Conservation (phyloP, 768 basidiomycete species). For the Psilocybe tampanensis region DNA sequence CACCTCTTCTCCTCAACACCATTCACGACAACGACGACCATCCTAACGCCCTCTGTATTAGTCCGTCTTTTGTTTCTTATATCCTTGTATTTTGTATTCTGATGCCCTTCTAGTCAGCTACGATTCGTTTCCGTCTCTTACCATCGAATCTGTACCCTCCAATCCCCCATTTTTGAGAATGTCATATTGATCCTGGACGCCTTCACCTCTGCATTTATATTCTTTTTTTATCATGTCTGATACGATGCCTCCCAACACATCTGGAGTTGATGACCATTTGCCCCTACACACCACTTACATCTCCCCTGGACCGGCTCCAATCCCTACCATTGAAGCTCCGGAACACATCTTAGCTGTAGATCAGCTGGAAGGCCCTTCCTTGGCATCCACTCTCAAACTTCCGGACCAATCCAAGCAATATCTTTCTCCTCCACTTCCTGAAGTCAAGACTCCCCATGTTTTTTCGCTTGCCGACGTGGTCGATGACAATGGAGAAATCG, state of each 20-base stretch:
- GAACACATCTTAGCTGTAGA: constrained; percentile 24
- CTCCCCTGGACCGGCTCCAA: constrained; percentile 14
- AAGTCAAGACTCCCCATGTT: constrained; percentile 41
- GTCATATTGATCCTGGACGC: constrained; percentile 26
- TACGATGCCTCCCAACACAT: constrained; percentile 18
- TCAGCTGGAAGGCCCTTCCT: constrained; percentile 21
- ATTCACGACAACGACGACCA: constrained; percentile 28
- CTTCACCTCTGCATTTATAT: constrained; percentile 11
- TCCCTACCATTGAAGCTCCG: constrained; percentile 27
- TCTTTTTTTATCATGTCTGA: constrained; percentile 22
- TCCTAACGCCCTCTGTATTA: constrained; percentile 22
- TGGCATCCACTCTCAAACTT: constrained; percentile 27
- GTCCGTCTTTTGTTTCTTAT: background rate
- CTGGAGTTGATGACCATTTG: constrained; percentile 28
- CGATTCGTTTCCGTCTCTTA: constrained; percentile 9
- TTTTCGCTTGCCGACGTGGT: constrained; percentile 49
- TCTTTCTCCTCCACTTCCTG: constrained; percentile 43
- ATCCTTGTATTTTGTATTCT: background rate
- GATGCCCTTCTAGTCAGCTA: constrained; percentile 12
- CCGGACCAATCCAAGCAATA: constrained; percentile 30
- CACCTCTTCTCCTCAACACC: constrained; percentile 12
- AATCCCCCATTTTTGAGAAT: constrained; percentile 28
- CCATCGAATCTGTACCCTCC: constrained; percentile 7
- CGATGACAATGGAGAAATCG: constrained; percentile 33
- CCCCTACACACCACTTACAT: constrained; percentile 31